Base-by-base conservation (phyloP, 306 rosid genomes). In the Corylus avellana region DNA sequence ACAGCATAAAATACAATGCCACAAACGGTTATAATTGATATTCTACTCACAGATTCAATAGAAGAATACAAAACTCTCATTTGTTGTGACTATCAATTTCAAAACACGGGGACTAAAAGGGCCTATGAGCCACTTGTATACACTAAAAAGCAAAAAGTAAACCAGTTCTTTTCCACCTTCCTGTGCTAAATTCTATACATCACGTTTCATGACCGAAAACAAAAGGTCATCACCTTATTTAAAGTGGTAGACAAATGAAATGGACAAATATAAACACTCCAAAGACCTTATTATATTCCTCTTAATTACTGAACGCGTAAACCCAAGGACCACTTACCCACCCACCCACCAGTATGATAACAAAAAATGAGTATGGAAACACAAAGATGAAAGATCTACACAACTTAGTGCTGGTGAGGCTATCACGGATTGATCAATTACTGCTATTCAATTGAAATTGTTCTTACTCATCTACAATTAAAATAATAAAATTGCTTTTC, bases 1-100 rank as follows among this genome's bases (percentile, higher is more conserved):
- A 37, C 59, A 42, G 46, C 59, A 13, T 14, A 48, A 47, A 80
- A 17, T 2, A 39, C 4, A 64, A n/a, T 14, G 17, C 42, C 29
- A 35, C 59, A 46, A 81, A 49, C 61, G 9, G 54, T 46, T 18
- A 68, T 9, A 37, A 17, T 20, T 46, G 27, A 18, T 53, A 59
- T 42, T 44, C 27, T 9, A 35, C 22, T 25, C 44, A 35, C 12
- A 71, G 17, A 29, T 12, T 22, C 57, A 56, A 20, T 37, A 54
- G 14, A 47, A 13, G 10, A 47, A n/a, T 51, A 42, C 32, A 63
- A 9, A 44, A 58, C 13, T 17, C 14, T 56, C 59, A 70, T 84
- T 70, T 35, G 32, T 58, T 71, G 57, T 14, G 77, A 54, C 64
- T 48, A 74, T 37, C 78, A 42, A 22, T 42, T 51, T 64, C 78